phyloP scores from a whole-genome alignment of 2,329 filamentous ascomycete species.

The Ceratocystis papillata region DNA sequence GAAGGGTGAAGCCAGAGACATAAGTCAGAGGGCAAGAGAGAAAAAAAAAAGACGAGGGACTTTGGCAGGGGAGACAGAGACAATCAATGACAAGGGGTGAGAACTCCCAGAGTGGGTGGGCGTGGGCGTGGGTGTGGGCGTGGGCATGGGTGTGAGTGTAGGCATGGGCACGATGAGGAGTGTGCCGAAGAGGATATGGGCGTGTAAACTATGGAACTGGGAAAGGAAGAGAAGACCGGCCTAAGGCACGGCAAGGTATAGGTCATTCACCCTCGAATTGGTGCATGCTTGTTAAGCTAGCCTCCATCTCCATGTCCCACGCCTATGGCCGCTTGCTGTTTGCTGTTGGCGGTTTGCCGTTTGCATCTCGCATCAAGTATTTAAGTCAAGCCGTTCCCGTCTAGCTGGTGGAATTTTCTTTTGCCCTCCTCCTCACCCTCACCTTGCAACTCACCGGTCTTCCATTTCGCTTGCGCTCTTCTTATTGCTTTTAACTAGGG shows the following conservation, averaged over 20 bases:
- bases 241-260: not conserved
- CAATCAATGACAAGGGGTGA: not conserved
- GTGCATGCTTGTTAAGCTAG: not conserved
- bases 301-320: not conserved
- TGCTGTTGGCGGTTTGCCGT: not conserved
- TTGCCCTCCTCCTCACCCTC: slow-evolving; percentile 5
- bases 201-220: not conserved
- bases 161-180: no score
- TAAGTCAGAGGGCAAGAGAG: not conserved
- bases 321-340: not conserved
- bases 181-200: not conserved
- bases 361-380: not conserved
- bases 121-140: not conserved
- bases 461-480: slow-evolving; percentile 8
- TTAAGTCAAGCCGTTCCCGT: slow-evolving; percentile 5
- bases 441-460: slow-evolving; percentile 6
- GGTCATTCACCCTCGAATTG: not conserved
- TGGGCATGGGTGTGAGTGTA: not conserved
- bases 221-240: not conserved
- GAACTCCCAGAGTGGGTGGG: not conserved
- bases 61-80: not conserved
- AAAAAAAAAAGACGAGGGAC: not conserved
- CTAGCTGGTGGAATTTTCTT: not conserved
- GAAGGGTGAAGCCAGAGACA: not conserved
- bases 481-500: not conserved